Base-by-base conservation (phyloP, 176 grass and related monocot genomes). In the Phoenix roebelenii region DNA sequence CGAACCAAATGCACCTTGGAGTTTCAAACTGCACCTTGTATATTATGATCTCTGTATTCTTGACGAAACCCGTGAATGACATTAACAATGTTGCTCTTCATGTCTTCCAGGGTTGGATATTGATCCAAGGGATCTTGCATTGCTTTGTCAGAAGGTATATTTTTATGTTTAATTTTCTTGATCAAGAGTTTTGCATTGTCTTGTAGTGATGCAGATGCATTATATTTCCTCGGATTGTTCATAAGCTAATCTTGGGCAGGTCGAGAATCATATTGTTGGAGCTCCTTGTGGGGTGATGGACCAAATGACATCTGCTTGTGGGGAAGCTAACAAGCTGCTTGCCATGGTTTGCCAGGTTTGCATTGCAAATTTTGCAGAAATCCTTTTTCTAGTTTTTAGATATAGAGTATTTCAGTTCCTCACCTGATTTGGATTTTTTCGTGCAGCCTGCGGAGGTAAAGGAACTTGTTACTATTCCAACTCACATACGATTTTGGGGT, bases 301-400 rank as follows among this genome's bases (percentile, higher is more conserved):
- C 62, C 92, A 97, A 72, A 97, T 97, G 87, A 76, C 92, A 75
- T 91, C 92, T 73, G 92, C 92, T 66, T 97, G 92, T 57, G 92
- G 92, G 65, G 92, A 97, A 80, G 81, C 87, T 77, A 85, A 97
- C 73, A 91, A 97, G 74, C 68, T 97, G 64, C 87, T 97, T 75
- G 92, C 87, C 16, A 97, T 97, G 92, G 84, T 91, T 88, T 97
- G 92, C 74, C 92, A 97, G 92, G 92, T 97, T 77, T 72, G 75
- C 57, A 50, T 69, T 30, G 30, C 28, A 58, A 66, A n/a, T 53
- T 55, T 44, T 59, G 30, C n/a, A n/a, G 44, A 26, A 51, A 59
- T 24, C n/a, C 16, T 50, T 59, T 30, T 3, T 44, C 1, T 44
- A 44, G 35, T 44, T 44, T 7, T 44, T 44, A 44, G 35, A 44